Percentiles rank a stretch among this genome's conserved stretches.
Evolutionary conservation across 208 protist species (phyloP).

Genomic region (Acanthamoeba triangularis): DNA sequence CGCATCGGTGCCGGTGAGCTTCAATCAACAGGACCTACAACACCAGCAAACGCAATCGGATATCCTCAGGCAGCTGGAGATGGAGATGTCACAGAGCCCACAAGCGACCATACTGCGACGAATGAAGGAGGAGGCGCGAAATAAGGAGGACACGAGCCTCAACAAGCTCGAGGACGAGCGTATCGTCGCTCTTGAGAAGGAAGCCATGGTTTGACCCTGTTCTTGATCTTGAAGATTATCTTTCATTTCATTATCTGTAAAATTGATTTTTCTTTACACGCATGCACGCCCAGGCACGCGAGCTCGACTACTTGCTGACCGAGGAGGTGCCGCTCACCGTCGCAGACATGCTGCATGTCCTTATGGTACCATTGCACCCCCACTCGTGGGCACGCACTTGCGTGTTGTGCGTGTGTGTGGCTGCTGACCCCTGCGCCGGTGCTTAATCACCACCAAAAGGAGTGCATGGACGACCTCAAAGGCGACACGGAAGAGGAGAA

Average conservation of each 20-base stretch:
- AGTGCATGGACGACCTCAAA: slow-evolving; percentile 1
- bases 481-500: not conserved
- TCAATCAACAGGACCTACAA: not conserved
- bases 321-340: not conserved
- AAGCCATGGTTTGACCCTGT: not conserved
- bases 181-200: not conserved
- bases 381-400: not conserved
- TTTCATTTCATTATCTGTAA: not conserved
- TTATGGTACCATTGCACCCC: not conserved
- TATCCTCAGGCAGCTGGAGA: not conserved
- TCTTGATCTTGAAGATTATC: not conserved
- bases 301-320: not conserved
- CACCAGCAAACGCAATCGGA: not conserved
- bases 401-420: no score
- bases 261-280: not conserved
- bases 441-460: not conserved
- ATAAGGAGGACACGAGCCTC: not conserved
- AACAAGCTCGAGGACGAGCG: not conserved
- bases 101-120: not conserved
- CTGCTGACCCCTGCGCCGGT: not conserved
- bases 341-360: not conserved
- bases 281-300: not conserved
- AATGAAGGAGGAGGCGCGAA: not conserved
- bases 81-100: slow-evolving; percentile 21
- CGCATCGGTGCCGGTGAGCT: not conserved